Evolutionary conservation across 2,329 filamentous ascomycete species (phyloP).

Genomic region (Sarocladiaceae sp.): DNA sequence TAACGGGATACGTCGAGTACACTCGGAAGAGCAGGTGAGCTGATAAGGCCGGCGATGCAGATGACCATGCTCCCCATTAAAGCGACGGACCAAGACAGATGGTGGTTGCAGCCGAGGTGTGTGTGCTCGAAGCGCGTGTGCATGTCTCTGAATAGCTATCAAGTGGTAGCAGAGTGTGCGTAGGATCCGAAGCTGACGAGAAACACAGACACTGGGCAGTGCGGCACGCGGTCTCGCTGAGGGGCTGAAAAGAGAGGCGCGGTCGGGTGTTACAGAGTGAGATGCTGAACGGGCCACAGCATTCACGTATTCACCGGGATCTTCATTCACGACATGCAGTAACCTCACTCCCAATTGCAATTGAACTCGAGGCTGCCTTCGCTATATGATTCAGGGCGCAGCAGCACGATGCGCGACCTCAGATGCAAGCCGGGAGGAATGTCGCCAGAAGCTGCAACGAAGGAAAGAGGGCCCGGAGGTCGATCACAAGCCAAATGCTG

Average conservation of each 20-base stretch:
- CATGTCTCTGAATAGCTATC: conserved; percentile 3
- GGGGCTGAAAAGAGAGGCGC: too few relatives aligned
- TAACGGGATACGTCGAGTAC: neutral
- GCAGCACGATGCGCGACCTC: too few relatives aligned
- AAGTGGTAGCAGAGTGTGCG: neutral
- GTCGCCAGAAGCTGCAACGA: neutral
- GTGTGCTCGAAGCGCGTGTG: neutral
- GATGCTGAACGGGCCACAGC: too few relatives aligned
- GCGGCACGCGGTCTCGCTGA: neutral
- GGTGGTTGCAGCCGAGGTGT: neutral
- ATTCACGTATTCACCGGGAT: too few relatives aligned
- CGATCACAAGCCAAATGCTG: too few relatives aligned
- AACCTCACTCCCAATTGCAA: too few relatives aligned
- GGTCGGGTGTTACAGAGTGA: too few relatives aligned
- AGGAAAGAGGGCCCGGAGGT: conserved; percentile 2
- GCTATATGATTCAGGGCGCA: too few relatives aligned
- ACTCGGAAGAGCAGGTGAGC: neutral
- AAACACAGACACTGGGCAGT: conserved; percentile 1
- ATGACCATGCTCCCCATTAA: conserved; percentile 1
- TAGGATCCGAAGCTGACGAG: neutral
- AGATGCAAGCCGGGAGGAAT: neutral
- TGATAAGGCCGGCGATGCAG: conserved; percentile 1
- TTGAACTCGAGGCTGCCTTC: too few relatives aligned
- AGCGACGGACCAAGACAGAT: neutral
- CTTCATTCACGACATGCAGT: too few relatives aligned